Conservation (phyloP, 148 eudicot genomes). For the Rhododendron molle region DNA sequence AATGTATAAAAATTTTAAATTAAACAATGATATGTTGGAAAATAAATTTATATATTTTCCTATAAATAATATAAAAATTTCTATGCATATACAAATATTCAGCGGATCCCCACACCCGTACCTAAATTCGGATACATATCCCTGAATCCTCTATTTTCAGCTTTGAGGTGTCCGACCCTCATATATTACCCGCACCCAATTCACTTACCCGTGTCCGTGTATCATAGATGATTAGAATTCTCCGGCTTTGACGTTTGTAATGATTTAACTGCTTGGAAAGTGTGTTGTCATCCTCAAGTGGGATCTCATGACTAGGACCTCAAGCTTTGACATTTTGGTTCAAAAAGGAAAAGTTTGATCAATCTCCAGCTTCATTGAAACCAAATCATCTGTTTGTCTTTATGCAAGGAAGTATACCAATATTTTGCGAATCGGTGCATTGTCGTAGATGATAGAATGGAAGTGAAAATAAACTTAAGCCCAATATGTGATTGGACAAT, state of each 20-base stretch:
- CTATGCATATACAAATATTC: too few relatives aligned
- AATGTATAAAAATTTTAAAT: too few relatives aligned
- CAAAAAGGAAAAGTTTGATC: neutral
- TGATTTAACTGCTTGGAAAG: neutral
- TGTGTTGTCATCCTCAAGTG: slow-evolving; percentile 1
- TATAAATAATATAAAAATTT: too few relatives aligned
- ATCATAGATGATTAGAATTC: neutral
- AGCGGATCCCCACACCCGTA: too few relatives aligned
- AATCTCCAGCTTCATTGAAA: neutral
- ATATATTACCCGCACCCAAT: too few relatives aligned
- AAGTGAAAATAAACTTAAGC: neutral
- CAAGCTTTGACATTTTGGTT: neutral
- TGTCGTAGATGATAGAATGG: neutral
- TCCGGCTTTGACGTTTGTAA: neutral
- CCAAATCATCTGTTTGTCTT: neutral
- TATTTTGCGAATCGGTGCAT: neutral
- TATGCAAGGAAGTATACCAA: neutral
- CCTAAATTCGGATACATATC: too few relatives aligned
- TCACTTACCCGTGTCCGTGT: too few relatives aligned
- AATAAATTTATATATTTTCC: too few relatives aligned
- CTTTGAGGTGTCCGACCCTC: too few relatives aligned
- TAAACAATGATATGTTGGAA: too few relatives aligned
- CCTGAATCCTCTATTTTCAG: too few relatives aligned
- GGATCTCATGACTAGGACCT: neutral
- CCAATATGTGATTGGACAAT: neutral